Base-by-base conservation (phyloP, 1,284 basidiomycete species). In the Puccinia horiana region DNA sequence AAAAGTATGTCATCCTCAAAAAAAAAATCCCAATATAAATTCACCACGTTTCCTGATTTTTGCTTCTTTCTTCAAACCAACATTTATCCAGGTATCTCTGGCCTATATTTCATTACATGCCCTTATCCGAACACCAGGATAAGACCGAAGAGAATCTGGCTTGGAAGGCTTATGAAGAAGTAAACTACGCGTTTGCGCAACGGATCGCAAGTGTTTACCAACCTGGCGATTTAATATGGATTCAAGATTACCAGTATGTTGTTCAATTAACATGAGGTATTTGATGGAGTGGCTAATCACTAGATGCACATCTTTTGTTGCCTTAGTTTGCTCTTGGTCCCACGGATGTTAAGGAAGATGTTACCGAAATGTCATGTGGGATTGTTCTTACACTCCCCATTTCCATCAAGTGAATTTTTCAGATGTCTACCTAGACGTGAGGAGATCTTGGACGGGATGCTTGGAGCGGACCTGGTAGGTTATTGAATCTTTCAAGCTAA, bases 51-150 rank as follows among this genome's bases (percentile, higher is more conserved):
- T 29, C 20, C 75, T 12, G 49, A 4, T 74, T 65, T 44, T 35
- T 52, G 18, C 42, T 82, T 61, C 18, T 65, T 69, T 37, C 72
- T 26, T 49, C 74, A 83, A 82, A 83, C 76, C 83, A 16, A 16
- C 42, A 44, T 63, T 0, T 2, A 35, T 8, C 20, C n/a, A 58
- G 85, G 94, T 93, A 93, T 52, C 91, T 99, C 75, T 99, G 96
- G 96, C 97, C 96, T 0, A 89, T 98, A 40, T 97, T 99, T 90
- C 97, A 99, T 89, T 99, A 99, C 87, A 91, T 99, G 82, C 92
- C 61, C 86, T 87, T 83, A 86, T 88, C 70, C 86, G 89, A 81
- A 87, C 88, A 56, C 86, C 88, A 67, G 88, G 89, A 83, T 83
- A 91, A 92, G 11, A 91, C 91, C 18, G 91, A 91, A n/a, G 96